These are phyloP conservation scores for Planoprotostelium fungivorum DNA, from an alignment of 78 protist species.

Conservation along the genomic window DNA sequence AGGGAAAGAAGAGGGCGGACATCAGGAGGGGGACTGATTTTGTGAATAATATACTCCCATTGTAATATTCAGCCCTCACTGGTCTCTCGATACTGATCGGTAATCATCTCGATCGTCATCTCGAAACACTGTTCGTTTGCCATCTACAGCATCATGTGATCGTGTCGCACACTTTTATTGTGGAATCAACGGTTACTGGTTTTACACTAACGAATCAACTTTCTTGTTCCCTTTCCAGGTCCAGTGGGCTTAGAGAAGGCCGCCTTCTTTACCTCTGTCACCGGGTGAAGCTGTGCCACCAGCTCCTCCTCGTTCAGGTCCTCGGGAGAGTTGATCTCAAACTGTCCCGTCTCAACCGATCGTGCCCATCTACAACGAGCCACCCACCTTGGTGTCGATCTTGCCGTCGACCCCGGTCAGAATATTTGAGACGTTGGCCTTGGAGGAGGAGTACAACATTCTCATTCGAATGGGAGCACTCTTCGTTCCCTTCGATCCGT, in stretches of 20 bases:
- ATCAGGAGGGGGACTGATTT: background rate
- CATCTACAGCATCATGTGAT: no score
- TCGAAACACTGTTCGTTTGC: no score
- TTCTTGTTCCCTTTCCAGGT: slow-evolving; percentile 61
- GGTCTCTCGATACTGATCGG: no score
- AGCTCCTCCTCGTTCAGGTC: slow-evolving; percentile 24
- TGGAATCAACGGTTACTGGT: background rate
- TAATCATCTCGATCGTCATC: no score
- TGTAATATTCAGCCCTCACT: no score
- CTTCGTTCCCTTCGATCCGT: slow-evolving; percentile 57
- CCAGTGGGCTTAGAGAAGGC: slow-evolving; percentile 51
- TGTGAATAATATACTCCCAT: no score
- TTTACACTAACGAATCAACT: slow-evolving; percentile 10
- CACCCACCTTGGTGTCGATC: slow-evolving; percentile 29
- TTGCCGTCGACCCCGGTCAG: slow-evolving; percentile 14
- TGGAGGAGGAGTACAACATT: slow-evolving; percentile 61
- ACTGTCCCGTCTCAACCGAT: background rate
- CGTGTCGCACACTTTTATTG: no score
- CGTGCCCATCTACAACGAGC: background rate
- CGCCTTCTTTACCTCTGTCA: slow-evolving; percentile 36
- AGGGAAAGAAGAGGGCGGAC: no score
- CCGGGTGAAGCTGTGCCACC: slow-evolving; percentile 48
- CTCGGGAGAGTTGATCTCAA: slow-evolving; percentile 33
- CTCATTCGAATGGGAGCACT: slow-evolving; percentile 53
- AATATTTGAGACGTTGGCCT: slow-evolving; percentile 40